These are phyloP conservation scores for Setaria viridis DNA, from an alignment of 202 grass and related monocot species.

Conservation along the genomic window DNA sequence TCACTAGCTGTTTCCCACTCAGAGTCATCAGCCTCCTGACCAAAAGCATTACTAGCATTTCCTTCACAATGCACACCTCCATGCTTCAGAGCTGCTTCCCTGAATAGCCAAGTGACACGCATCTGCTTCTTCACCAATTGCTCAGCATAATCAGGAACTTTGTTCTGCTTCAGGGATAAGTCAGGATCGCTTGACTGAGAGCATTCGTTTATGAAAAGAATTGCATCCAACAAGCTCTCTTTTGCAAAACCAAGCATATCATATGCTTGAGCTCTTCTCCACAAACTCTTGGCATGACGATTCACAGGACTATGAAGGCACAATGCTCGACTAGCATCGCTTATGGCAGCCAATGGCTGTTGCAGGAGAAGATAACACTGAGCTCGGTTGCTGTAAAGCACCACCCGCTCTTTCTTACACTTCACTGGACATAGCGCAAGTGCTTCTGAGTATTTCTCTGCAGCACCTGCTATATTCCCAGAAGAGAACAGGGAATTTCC, in stretches of 20 bases:
- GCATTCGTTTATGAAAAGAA: constrained; percentile 95
- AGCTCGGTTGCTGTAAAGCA: constrained; percentile 91
- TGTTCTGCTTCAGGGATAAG: constrained; percentile 86
- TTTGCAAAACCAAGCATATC: constrained; percentile 98
- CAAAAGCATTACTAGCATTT: constrained; percentile 73
- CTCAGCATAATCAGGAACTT: constrained; percentile 98
- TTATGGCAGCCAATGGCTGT: constrained; percentile 89
- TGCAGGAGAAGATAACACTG: constrained; percentile 97
- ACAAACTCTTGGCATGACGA: constrained; percentile 92
- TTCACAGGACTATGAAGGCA: constrained; percentile 87
- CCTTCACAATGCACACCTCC: constrained; percentile 71
- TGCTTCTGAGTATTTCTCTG: constrained; percentile 94
- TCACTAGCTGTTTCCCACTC: constrained; percentile 94
- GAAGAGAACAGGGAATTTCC: constrained; percentile 97
- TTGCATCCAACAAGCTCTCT: constrained; percentile 95
- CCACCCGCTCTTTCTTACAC: constrained; percentile 97
- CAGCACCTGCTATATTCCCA: constrained; percentile 87
- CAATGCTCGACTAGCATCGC: constrained; percentile 86
- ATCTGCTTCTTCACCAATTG: constrained; percentile 95
- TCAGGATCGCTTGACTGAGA: constrained; percentile 88
- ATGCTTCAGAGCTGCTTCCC: constrained; percentile 85
- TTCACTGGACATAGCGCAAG: constrained; percentile 89
- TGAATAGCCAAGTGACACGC: constrained; percentile 90
- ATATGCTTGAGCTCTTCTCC: constrained; percentile 98
- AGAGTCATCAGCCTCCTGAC: constrained; percentile 82